A percentile compares a stretch with the other conserved stretches of the same genome.
Evolutionary conservation across 164 flowering plant genomes (phyloP).

Genomic region (Stephania yunnanensis): DNA sequence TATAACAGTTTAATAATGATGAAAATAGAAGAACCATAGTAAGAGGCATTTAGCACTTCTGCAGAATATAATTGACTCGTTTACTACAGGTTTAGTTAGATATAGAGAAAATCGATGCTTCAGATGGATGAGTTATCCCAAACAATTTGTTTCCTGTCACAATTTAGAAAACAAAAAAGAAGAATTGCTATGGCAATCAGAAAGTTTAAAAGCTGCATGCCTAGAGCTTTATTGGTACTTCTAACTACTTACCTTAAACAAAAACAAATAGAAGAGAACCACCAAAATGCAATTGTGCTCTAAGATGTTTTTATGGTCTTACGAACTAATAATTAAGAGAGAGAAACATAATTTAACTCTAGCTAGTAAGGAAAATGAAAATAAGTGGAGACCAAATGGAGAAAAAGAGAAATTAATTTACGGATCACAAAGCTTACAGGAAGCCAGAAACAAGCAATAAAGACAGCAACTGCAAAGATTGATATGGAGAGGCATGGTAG

Average conservation of each 20-base stretch:
- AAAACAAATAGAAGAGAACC: too few species aligned
- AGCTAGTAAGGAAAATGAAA: not conserved
- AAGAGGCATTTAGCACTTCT: not conserved
- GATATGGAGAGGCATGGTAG: slow-evolving; percentile 62
- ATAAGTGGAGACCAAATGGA: not conserved
- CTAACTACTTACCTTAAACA: not conserved
- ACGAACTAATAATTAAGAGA: not conserved
- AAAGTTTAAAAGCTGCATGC: not conserved
- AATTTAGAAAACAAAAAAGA: too few species aligned
- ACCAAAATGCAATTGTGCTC: too few species aligned
- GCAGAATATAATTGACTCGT: not conserved
- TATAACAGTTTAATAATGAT: not conserved
- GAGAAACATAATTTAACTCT: not conserved
- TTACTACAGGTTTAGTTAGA: not conserved
- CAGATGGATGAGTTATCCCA: too few species aligned
- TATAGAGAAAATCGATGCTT: not conserved
- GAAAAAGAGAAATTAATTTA: not conserved
- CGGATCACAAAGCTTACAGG: slow-evolving; percentile 33
- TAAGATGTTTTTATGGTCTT: not conserved
- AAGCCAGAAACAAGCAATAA: slow-evolving; percentile 33
- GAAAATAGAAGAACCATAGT: not conserved
- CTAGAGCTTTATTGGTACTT: not conserved
- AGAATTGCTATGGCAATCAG: too few species aligned
- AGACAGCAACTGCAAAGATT: slow-evolving; percentile 29
- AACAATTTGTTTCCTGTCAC: too few species aligned